Evolutionary conservation across 2,329 filamentous ascomycete genomes (phyloP).

Genomic region (Amauroascus verrucosus): DNA sequence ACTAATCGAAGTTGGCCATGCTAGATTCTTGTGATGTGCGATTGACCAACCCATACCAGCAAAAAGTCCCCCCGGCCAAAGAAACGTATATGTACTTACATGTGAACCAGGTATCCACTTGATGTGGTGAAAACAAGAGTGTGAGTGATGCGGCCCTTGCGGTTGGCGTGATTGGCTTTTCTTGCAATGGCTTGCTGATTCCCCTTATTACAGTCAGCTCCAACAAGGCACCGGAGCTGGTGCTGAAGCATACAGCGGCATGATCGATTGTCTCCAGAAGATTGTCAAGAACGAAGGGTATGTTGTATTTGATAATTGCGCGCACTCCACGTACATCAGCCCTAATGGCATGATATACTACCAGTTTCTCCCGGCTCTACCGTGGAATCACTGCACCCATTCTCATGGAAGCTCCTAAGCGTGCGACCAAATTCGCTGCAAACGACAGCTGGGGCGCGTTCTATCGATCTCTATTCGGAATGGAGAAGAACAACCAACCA

Average conservation of each 20-base stretch:
- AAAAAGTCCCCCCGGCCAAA: too few relatives aligned
- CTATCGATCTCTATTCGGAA: constrained; percentile 78
- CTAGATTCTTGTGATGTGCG: constrained; percentile 80
- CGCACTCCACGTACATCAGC: background rate
- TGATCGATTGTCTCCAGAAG: constrained; percentile 96
- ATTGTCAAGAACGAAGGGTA: constrained; percentile 95
- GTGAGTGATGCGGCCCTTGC: constrained; percentile 47
- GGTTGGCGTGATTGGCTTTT: too few relatives aligned
- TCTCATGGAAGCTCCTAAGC: constrained; percentile 93
- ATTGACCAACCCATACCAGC: too few relatives aligned
- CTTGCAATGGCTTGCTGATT: background rate
- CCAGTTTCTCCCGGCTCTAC: constrained; percentile 77
- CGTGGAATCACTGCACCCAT: constrained; percentile 93
- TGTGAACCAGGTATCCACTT: constrained; percentile 70
- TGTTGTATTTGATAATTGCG: constrained; percentile 19
- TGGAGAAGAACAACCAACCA: constrained; percentile 78
- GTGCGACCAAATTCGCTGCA: constrained; percentile 96
- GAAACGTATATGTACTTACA: too few relatives aligned
- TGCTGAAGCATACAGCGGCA: constrained; percentile 85
- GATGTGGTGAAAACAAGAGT: constrained; percentile 98
- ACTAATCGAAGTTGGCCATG: background rate
- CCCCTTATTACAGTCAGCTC: constrained; percentile 54
- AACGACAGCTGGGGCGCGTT: constrained; percentile 97
- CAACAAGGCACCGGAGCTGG: constrained; percentile 62
- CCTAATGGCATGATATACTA: constrained; percentile 6